Evolutionary conservation across 2,329 filamentous ascomycete species (phyloP).

Genomic region (Coniosporium tulheliwenetii): DNA sequence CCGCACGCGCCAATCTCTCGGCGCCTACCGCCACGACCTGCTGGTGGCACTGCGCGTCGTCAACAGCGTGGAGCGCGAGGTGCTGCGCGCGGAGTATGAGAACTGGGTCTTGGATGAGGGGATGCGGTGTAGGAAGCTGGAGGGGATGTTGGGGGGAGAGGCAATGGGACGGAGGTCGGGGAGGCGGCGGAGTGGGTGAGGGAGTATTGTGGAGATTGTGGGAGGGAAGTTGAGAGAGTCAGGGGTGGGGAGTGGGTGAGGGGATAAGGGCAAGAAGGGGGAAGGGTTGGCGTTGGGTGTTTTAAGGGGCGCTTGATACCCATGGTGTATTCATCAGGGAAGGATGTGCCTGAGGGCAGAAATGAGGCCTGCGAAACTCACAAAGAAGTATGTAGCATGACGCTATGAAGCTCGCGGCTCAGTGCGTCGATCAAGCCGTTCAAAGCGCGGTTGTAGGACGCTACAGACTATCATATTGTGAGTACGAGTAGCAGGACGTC

Average conservation of each 20-base stretch:
- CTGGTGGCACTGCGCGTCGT: conserved; percentile 81
- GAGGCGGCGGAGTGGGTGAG: not conserved
- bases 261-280: no score
- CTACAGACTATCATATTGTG: no score
- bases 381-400: no score
- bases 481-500: no score
- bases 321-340: no score
- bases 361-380: no score
- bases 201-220: not conserved
- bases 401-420: no score
- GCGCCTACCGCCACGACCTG: conserved; percentile 74
- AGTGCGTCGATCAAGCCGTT: no score
- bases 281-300: no score
- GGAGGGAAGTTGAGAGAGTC: not conserved
- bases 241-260: not conserved
- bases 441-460: no score
- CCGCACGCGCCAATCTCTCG: conserved; percentile 68
- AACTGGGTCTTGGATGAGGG: conserved; percentile 78
- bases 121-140: conserved; percentile 52
- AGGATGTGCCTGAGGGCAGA: no score
- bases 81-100: conserved; percentile 80
- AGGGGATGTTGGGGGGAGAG: conserved; percentile 25
- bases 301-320: no score
- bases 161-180: not conserved
- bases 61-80: conserved; percentile 76